Percentiles rank a stretch among this genome's conserved stretches.
Conservation (phyloP, 257 asterid species). For the Paraleonurus japonicus region DNA sequence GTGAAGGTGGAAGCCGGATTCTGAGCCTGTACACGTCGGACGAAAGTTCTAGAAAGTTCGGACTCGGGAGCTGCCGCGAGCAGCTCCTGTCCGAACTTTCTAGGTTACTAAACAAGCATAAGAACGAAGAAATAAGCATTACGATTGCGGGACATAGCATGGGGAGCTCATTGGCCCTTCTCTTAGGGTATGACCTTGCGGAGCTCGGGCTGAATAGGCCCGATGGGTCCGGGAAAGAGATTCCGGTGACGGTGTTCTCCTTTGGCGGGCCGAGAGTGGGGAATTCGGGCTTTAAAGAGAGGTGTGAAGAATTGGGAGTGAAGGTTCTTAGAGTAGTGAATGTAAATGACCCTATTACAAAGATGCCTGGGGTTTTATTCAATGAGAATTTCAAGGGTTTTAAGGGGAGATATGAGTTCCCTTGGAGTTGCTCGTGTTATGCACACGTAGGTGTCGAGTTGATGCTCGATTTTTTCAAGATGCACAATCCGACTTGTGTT, state of each 20-base stretch:
- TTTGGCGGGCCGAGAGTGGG: constrained; percentile 82
- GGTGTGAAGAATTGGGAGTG: constrained; percentile 67
- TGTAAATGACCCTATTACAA: constrained; percentile 63
- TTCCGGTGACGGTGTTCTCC: constrained; percentile 60
- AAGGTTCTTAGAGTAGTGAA: constrained; percentile 58
- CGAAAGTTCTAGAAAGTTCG: constrained; percentile 40
- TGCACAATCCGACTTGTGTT: constrained; percentile 64
- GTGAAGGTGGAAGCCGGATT: constrained; percentile 68
- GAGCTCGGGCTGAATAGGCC: constrained; percentile 52
- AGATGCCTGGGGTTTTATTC: constrained; percentile 62
- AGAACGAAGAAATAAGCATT: constrained; percentile 51
- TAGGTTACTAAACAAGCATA: constrained; percentile 36
- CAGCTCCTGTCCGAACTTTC: constrained; percentile 65
- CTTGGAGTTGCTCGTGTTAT: constrained; percentile 60
- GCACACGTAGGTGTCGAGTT: constrained; percentile 68
- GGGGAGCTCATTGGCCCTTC: constrained; percentile 67
- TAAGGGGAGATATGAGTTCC: constrained; percentile 36
- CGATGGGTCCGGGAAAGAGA: background rate
- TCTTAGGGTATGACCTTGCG: constrained; percentile 54
- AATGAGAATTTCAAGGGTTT: constrained; percentile 56
- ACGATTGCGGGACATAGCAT: constrained; percentile 66
- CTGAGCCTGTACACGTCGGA: constrained; percentile 51
- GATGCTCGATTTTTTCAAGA: constrained; percentile 52
- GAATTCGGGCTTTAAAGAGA: constrained; percentile 54
- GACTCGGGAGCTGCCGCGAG: constrained; percentile 60